Base-by-base conservation (phyloP, 495 filamentous ascomycete genomes). In the Lasiosphaeriaceae sp. region DNA sequence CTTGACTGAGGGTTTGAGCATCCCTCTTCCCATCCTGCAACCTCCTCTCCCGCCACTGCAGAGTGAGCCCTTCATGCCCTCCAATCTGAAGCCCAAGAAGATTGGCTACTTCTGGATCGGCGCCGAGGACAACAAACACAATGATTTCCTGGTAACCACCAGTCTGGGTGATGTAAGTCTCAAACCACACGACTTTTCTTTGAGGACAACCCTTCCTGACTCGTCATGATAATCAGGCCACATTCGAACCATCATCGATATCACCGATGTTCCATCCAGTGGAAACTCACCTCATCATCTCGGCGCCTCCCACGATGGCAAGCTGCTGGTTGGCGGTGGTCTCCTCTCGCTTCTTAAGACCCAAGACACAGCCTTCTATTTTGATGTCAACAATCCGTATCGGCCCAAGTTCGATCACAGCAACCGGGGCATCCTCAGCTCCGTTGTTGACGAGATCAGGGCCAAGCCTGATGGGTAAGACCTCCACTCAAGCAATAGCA, bases 81-180 rank as follows among this genome's bases (percentile, higher is more conserved):
- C 80, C 62, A 66, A 80, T 39, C 79, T 85, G 58, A 77, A 77
- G 69, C 83, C 83, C 39, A 85, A 85, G 80, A 86, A 85, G 71
- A 83, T 86, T 57, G 83, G 82, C 3, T 85, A 83, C 66, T 85
- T 84, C 68, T 86, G 80, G 79, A 83, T 81, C 52, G 83, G 76
- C 31, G 72, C 82, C 12, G 82, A 77, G 19, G 83, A 86, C 64
- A 85, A 84, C 61, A 53, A 74, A 48, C 82, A 86, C 67, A 78
- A 77, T 57, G 83, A 86, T 58, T 86, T 86, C 66, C 66, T 86
- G 24, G 82, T 80, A 4, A 80, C 81, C 6, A 80, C 82, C 64
- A 80, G 76, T 68, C 74, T 85, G 39, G 83, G 85, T 57, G 82
- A 84, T 73, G 80, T 78, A 54, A 50, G 37, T 57, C 5, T 21